Conservation (phyloP, 169 alveolate genomes). For the Perkinsus chesapeaki region DNA sequence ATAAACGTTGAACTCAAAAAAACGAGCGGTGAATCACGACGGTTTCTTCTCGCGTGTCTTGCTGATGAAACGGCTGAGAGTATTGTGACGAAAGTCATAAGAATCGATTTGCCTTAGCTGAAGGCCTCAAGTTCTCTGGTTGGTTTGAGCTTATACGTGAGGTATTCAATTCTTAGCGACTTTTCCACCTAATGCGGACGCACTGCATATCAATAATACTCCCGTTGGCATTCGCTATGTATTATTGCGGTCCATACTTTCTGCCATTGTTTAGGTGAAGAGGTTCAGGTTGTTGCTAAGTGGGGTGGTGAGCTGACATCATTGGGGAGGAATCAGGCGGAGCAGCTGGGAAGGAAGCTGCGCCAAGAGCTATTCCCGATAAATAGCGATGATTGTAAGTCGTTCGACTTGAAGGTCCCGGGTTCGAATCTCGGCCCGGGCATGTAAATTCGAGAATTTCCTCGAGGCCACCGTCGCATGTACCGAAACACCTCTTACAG, state of each 20-base stretch:
- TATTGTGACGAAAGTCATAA: too few species aligned
- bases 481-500: constrained; percentile 88
- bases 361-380: constrained; percentile 49
- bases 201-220: too few species aligned
- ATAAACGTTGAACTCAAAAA: too few species aligned
- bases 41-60: too few species aligned
- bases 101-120: too few species aligned
- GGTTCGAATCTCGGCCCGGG: too few species aligned
- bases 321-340: constrained; percentile 86
- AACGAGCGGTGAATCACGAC: too few species aligned
- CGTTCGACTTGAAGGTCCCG: constrained; percentile 79
- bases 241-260: not conserved
- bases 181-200: not conserved
- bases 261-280: constrained; percentile 37
- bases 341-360: constrained; percentile 76
- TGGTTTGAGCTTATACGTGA: too few species aligned
- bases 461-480: too few species aligned
- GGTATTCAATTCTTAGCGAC: not conserved
- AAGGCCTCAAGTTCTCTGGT: too few species aligned
- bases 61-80: too few species aligned
- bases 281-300: constrained; percentile 86
- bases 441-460: too few species aligned
- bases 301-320: constrained; percentile 98
- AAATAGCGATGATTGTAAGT: not conserved
- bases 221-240: not conserved